Percentiles rank a stretch among this genome's conserved stretches.
Conservation (phyloP, 1,284 basidiomycete species). For the Marasmius tenuissimus region DNA sequence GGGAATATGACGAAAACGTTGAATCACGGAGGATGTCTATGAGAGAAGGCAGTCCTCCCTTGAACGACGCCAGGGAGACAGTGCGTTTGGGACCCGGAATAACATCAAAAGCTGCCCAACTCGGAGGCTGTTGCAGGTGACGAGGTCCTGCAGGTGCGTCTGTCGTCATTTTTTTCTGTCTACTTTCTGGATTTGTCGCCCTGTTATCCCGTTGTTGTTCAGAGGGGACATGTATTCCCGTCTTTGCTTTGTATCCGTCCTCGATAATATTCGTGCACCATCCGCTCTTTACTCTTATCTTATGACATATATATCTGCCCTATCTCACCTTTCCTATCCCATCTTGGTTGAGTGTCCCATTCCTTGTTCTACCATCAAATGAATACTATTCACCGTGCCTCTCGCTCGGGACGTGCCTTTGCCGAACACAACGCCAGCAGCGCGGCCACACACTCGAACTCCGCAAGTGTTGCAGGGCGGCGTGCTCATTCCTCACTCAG, state of each 20-base stretch:
- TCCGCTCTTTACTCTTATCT: background rate
- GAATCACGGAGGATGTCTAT: slow-evolving; percentile 23
- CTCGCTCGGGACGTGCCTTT: background rate
- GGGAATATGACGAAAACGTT: slow-evolving; percentile 60
- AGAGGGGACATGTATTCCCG: background rate
- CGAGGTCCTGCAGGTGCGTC: background rate
- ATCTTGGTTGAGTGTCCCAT: too few relatives aligned
- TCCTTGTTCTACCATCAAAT: too few relatives aligned
- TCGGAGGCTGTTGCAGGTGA: background rate
- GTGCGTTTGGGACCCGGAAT: background rate
- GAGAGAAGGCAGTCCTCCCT: slow-evolving; percentile 6
- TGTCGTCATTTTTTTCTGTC: background rate
- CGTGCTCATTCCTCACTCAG: background rate
- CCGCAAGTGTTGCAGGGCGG: too few relatives aligned
- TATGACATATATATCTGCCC: background rate
- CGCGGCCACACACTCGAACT: too few relatives aligned
- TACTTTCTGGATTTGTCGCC: background rate
- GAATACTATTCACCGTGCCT: too few relatives aligned
- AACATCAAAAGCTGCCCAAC: background rate
- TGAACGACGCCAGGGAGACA: background rate
- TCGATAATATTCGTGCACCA: background rate
- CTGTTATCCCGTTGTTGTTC: background rate
- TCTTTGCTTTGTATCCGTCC: background rate
- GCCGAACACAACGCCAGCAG: too few relatives aligned
- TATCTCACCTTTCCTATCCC: too few relatives aligned